Evolutionary conservation across 106 monocot species (phyloP).

Genomic region (Alisma plantagoaquatica): DNA sequence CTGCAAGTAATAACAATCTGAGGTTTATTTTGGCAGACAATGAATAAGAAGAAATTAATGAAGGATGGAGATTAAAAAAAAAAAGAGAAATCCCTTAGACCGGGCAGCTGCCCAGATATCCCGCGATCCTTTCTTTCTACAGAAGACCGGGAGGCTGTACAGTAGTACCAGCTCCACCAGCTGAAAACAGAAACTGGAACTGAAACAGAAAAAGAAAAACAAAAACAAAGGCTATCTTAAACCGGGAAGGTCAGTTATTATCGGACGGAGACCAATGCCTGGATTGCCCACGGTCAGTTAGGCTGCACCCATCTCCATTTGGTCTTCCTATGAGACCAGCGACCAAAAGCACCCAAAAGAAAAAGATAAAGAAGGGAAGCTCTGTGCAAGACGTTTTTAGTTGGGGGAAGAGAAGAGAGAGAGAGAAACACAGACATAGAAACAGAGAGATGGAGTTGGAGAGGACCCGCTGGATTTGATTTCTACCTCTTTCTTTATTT

Average conservation of each 20-base stretch:
- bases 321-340: slow-evolving; percentile 19
- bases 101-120: too few species aligned
- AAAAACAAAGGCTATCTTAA: not conserved
- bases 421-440: too few species aligned
- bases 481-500: too few species aligned
- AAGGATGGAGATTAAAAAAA: too few species aligned
- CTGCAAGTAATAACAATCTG: too few species aligned
- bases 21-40: too few species aligned
- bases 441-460: too few species aligned
- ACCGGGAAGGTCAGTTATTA: not conserved
- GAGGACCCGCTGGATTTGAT: too few species aligned
- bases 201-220: not conserved
- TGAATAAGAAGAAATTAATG: too few species aligned
- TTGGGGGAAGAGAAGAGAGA: slow-evolving; percentile 2
- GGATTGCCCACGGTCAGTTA: slow-evolving; percentile 17
- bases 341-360: slow-evolving; percentile 11
- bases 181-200: not conserved
- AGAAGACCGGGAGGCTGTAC: not conserved
- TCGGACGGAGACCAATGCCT: not conserved
- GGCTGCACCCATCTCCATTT: slow-evolving; percentile 7
- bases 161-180: not conserved
- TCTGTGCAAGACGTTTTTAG: too few species aligned
- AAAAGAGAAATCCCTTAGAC: too few species aligned
- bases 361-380: slow-evolving; percentile 7
- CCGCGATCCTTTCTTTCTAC: too few species aligned